Evolutionary conservation across 495 filamentous ascomycete genomes (phyloP).

Genomic region (Daldinia bambusicola): DNA sequence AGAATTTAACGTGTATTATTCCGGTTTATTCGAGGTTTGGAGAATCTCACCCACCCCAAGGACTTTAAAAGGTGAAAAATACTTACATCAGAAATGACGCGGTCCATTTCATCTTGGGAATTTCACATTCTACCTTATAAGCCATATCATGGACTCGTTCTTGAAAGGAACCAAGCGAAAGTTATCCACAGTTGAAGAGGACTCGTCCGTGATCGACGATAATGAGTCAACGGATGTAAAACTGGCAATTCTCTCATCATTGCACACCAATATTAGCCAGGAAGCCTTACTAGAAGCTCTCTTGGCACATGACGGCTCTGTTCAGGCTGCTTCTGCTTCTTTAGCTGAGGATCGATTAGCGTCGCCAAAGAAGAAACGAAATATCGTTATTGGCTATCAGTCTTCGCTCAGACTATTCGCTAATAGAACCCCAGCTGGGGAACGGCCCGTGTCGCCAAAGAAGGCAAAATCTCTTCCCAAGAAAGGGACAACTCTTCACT

Average conservation of each 20-base stretch:
- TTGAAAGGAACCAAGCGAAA: conserved; percentile 58
- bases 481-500: conserved; percentile 83
- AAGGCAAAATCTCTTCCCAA: conserved; percentile 66
- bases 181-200: conserved; percentile 39
- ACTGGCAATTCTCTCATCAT: conserved; percentile 81
- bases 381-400: conserved; percentile 59
- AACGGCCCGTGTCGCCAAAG: conserved; percentile 50
- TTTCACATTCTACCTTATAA: conserved; percentile 6
- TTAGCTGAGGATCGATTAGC: conserved; percentile 52
- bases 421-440: conserved; percentile 42
- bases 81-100: conserved; percentile 10
- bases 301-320: conserved; percentile 78
- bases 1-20: neutral
- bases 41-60: neutral
- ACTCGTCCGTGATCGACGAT: conserved; percentile 35
- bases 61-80: neutral
- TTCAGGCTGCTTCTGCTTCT: conserved; percentile 67
- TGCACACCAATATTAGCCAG: conserved; percentile 71
- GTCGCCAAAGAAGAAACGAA: conserved; percentile 52
- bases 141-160: conserved; percentile 56
- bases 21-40: neutral
- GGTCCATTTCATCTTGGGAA: conserved; percentile 18
- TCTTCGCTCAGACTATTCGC: conserved; percentile 67
- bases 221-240: conserved; percentile 90
- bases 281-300: conserved; percentile 80